Conservation (phyloP, 805 yeast species). For the Candida vaughaniae region DNA sequence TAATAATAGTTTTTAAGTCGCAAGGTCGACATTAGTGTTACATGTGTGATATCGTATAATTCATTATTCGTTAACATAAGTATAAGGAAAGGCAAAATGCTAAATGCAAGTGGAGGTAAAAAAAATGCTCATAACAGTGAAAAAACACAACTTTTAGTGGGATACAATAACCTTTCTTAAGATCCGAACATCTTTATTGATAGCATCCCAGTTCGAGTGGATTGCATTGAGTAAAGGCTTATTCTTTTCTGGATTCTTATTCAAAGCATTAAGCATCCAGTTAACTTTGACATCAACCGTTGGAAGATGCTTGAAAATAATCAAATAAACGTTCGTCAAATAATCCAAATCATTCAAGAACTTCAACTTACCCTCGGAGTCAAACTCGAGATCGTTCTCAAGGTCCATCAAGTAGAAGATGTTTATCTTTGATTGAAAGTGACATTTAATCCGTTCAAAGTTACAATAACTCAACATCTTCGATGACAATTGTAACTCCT, state of each 20-base stretch:
- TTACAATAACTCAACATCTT: conserved; percentile 11
- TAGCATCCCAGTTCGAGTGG: conserved; percentile 18
- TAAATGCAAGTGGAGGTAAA: too few relatives aligned
- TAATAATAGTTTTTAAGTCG: too few relatives aligned
- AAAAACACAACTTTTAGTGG: too few relatives aligned
- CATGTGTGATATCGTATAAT: too few relatives aligned
- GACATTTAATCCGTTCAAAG: conserved; percentile 18
- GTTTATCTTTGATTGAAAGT: conserved; percentile 17
- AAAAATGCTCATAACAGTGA: too few relatives aligned
- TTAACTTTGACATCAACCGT: conserved; percentile 16
- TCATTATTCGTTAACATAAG: too few relatives aligned
- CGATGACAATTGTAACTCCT: neutral
- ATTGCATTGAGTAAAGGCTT: conserved; percentile 10
- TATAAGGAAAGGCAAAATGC: too few relatives aligned
- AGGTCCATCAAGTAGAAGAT: conserved; percentile 18
- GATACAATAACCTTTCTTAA: conserved; percentile 10
- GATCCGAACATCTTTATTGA: conserved; percentile 11
- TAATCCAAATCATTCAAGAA: conserved; percentile 19
- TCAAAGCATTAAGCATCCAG: conserved; percentile 21
- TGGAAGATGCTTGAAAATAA: conserved; percentile 17
- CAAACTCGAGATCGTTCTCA: conserved; percentile 14
- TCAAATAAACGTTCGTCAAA: conserved; percentile 14
- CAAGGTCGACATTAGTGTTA: neutral
- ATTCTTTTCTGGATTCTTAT: conserved; percentile 7
- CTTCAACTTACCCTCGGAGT: conserved; percentile 9